Evolutionary conservation across 352 stramenopile species (phyloP).

Genomic region (Globisporangium spinosum): DNA sequence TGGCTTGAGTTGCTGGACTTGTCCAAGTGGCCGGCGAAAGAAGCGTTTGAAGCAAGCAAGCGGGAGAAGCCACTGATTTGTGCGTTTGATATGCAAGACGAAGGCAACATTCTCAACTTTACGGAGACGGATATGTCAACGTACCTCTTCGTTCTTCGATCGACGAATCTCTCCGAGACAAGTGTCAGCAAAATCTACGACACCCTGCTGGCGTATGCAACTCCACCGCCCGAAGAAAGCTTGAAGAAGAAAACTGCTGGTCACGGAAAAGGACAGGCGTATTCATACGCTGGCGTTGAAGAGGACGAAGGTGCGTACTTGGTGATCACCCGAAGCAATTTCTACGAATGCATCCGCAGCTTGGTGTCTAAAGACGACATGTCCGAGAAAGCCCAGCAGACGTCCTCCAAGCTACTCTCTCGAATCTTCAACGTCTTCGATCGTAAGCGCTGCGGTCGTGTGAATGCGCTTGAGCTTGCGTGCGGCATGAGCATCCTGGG

Average conservation of each 20-base stretch:
- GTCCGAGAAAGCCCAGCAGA: constrained; percentile 82
- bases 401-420: constrained; percentile 79
- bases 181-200: constrained; percentile 82
- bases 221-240: constrained; percentile 63
- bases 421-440: constrained; percentile 86
- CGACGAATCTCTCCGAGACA: constrained; percentile 69
- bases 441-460: constrained; percentile 71
- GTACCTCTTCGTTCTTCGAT: constrained; percentile 81
- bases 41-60: constrained; percentile 85
- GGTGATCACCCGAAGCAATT: constrained; percentile 71
- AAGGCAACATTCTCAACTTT: constrained; percentile 83
- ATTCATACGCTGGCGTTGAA: constrained; percentile 75
- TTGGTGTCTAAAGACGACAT: constrained; percentile 75
- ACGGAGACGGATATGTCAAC: constrained; percentile 82
- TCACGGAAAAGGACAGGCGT: constrained; percentile 36
- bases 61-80: constrained; percentile 82
- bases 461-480: constrained; percentile 82
- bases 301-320: constrained; percentile 85
- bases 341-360: constrained; percentile 85
- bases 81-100: constrained; percentile 83
- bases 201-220: constrained; percentile 63
- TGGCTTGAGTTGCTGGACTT: constrained; percentile 96
- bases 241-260: constrained; percentile 52
- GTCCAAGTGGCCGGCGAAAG: constrained; percentile 91
- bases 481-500: constrained; percentile 84